Base-by-base conservation (phyloP, 2,329 filamentous ascomycete species). In the Colletotrichum siamense region DNA sequence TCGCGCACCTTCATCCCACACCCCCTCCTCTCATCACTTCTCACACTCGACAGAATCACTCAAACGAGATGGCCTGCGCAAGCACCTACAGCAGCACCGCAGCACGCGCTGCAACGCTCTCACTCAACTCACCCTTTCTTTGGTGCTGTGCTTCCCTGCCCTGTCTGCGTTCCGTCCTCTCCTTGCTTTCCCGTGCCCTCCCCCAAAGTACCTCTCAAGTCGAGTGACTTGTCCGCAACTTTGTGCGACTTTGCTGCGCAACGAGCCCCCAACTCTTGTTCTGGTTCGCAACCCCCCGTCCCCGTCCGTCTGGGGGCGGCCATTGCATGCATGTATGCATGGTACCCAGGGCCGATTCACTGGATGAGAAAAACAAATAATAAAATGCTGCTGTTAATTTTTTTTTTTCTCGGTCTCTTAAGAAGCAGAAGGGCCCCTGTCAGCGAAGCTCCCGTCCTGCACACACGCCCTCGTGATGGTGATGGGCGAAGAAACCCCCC, bases 11-110 rank as follows among this genome's bases (percentile, higher is more conserved):
- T 13, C 30, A 52, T 44, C 15, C 55, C 52, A 28, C 52, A 15
- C 18, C 34, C 10, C 44, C n/a, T 18, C 24, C 13, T 68, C 39
- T 39, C 15, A 24, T 75, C 73, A 75, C 55, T 68, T 73, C 32
- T 75, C 73, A 75, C 44, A 68, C 63, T 59, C 68, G 55, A 75
- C 63, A 75, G 64, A 73, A 75, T 55, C 62, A 67, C 73, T 67
- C 73, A 72, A 75, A 75, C 62, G 62, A 72, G 73, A 75, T 75
- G 62, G 63, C 68, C 69, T 67, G 52, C 73, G 49, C 61, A 71
- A 57, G 71, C 71, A 70, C 71, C 36, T 12, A 49, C 44, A 52
- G 36, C 36, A 36, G 49, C 65, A 24, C 44, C 44, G 55, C 63
- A 55, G 39, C 71, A 70, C 71, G 73, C 73, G 62, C 73, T 66